Evolutionary conservation across 1,139 yeast genomes (phyloP), one percentile per base, ranked within the genome.

Genomic region (Blastobotrys persicus): DNA sequence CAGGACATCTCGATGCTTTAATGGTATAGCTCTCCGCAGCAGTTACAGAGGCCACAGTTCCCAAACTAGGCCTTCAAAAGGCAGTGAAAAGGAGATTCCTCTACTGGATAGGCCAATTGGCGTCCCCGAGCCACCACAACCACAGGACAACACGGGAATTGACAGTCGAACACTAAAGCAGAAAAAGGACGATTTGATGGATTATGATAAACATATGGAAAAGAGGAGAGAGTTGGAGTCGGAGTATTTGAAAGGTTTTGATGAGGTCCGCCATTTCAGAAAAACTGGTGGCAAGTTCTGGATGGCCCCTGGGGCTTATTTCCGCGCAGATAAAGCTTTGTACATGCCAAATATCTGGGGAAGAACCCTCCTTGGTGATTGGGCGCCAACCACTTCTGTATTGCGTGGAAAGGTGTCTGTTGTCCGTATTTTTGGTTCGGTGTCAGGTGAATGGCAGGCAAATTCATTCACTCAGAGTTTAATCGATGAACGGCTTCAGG

Each of bases 331-430:
- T n/a, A 84, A 79, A 61, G 76, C 98, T 0, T 71, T 82, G 48
- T 92, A 79, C 63, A 88, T 92, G 70, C 96, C 98, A n/a, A 89
- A 89, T 61, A 74, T 92, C 53, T 66, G 70, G 28, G 95, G 87
- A 0, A 75, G 74, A 20, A 76, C 84, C 1, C 65, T 92, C 40
- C 62, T 71, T 3, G 69, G 74, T 1, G 66, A 69, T n/a, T 64
- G 69, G 26, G 68, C 72, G 28, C 61, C 74, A 14, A 64, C 76
- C 44, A 79, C 77, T 56, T 57, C 68, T 64, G 71, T 64, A 0
- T 64, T 83, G n/a, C 62, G 68, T 38, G 78, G 77, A 6, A 80
- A 82, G 49, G 74, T 83, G n/a, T 80, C 81, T 28, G 69, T 88
- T 31, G 77, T 88, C 19, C 74, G 91, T 48, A 69, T 85, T 1